Evolutionary conservation across 2,329 filamentous ascomycete genomes (phyloP), one percentile per base, ranked within the genome.

Genomic region (Paraconiothyrium sp.): DNA sequence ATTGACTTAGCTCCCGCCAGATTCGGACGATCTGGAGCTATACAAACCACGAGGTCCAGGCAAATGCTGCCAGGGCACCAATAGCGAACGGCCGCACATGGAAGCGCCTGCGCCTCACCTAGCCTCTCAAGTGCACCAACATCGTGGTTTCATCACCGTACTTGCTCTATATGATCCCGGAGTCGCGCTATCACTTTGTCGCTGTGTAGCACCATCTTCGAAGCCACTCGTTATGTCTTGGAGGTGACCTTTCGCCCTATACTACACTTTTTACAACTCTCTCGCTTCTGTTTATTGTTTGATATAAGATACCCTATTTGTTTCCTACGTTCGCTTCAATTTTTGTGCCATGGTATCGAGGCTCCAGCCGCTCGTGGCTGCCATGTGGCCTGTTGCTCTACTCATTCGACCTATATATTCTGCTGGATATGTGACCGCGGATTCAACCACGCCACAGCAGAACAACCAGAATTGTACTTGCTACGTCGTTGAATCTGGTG

Each of bases 401-500:
- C 61, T 74, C 39, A 60, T 72, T 49, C 66, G 67, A 34, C 62
- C 71, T 41, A 60, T 63, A 20, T 58, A 72, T 24, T 60, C 62
- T 30, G 70, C 71, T n/a, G 57, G 69, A 22, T 76, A 77, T 55
- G 72, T 68, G n/a, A 70, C 72, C 3, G 66, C 69, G n/a, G 68
- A 71, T 55, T 72, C 41, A 43, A 61, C 73, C 49, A 68, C 59
- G 3, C 74, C 74, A 24, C 73, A 76, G 48, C 76, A 79, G 61
- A 77, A 76, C 61, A 73, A 63, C 1, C 57, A 67, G 35, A 71
- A 80, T 48, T 84, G 83, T 64, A 79, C 82, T 57, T 84, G 83
- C 72, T 85, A 84, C 62, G 75, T 81, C 9, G 77, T 84, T 32
- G 78, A 79, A 1, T 81, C 82, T 0, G 77, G 80, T 1, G 77